Evolutionary conservation across 1,284 basidiomycete genomes (phyloP), one percentile per base, ranked within the genome.

Genomic region (Mycena sp.): DNA sequence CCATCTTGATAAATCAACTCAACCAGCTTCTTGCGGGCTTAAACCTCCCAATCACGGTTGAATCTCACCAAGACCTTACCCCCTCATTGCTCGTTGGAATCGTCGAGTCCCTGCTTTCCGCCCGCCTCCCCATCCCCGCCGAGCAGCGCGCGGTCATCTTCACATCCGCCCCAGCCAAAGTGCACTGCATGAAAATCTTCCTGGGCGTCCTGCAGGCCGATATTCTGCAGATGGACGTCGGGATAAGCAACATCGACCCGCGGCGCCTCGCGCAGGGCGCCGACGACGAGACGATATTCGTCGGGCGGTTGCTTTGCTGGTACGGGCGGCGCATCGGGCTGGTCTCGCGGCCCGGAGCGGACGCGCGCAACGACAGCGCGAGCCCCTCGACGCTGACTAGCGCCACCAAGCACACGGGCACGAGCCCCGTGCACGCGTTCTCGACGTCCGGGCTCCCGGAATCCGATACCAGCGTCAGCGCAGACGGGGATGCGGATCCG

Each of bases 131-230:
- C 29, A 80, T 89, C 61, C 64, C 80, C 43, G 35, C 73, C 12
- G 58, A 73, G 30, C 74, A 83, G 29, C 80, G 84, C 54, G 77
- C 76, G 9, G 78, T 78, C 10, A 58, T 61, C 14, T 43, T 52
- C 16, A 52, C 67, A 63, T 43, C 65, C 29, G n/a, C 30, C 55
- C 32, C 64, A 26, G 43, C 73, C 0, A 76, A 78, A 49, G 77
- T 84, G 7, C 80, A 87, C 30, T 86, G 87, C 46, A 91, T 92
- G 83, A 91, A 93, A 72, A 82, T 94, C 14, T 89, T 95, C 61
- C 82, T 94, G 19, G 92, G 91, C 25, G 86, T 90, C 4, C 79
- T 94, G 4, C 89, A 92, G 57, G 85, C 82, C 45, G 90, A 92
- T 67, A 80, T 93, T 12, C 72, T 93, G 29, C 78, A 83, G 43